Conservation (phyloP, 169 alveolate genomes). For the Eimeria necatrix region DNA sequence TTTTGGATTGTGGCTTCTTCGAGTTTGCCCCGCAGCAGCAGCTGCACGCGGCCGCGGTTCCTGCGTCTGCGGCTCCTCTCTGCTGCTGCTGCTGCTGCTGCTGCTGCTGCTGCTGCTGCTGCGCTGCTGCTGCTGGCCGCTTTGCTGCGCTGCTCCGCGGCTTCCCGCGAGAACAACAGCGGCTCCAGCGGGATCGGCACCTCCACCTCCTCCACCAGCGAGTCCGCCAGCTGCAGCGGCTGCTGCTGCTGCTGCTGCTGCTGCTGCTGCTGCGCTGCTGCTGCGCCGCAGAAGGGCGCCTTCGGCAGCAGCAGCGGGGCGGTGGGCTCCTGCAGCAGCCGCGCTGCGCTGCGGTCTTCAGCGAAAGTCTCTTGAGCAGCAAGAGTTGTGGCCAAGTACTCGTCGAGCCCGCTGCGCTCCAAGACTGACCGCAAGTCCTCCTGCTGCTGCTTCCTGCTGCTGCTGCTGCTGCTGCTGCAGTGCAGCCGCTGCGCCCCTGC, state of each 20-base stretch:
- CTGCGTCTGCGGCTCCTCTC: constrained; percentile 19
- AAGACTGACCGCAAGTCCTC: constrained; percentile 47
- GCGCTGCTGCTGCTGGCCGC: background rate
- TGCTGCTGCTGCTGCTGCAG: constrained; percentile 42
- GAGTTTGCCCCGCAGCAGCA: constrained; percentile 67
- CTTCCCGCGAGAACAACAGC: constrained; percentile 48
- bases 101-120: background rate
- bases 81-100: background rate
- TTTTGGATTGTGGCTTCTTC: constrained; percentile 76
- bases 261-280: background rate
- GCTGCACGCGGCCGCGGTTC: constrained; percentile 46
- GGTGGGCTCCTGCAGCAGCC: constrained; percentile 68
- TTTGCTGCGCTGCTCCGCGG: constrained; percentile 12
- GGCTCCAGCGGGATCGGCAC: constrained; percentile 81
- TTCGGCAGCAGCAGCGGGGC: background rate
- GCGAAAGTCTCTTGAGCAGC: constrained; percentile 52
- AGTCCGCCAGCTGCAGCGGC: background rate
- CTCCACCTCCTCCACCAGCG: constrained; percentile 8
- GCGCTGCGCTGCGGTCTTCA: constrained; percentile 59
- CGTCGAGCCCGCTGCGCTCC: constrained; percentile 73
- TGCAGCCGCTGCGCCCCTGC: background rate
- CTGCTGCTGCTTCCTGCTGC: constrained; percentile 38
- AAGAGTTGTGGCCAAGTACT: constrained; percentile 47
- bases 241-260: background rate
- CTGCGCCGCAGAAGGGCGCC: background rate